Evolutionary conservation across 2,329 filamentous ascomycete genomes (phyloP).

Genomic region (Tolypocladium tundrense): DNA sequence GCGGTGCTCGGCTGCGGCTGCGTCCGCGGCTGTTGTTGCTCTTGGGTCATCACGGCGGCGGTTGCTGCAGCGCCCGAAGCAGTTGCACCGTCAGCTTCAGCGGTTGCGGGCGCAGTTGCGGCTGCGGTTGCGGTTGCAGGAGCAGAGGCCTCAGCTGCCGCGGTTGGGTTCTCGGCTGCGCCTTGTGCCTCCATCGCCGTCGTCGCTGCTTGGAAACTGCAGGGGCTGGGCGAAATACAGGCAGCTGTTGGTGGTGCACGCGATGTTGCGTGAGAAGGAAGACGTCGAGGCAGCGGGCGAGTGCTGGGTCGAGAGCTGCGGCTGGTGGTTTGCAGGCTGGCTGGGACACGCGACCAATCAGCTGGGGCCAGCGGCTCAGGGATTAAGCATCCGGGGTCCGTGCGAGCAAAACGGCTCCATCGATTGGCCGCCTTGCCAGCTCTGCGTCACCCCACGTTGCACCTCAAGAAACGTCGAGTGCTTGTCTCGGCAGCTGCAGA

Average conservation of each 20-base stretch:
- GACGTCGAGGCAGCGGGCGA: neutral
- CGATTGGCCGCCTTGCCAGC: neutral
- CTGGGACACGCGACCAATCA: neutral
- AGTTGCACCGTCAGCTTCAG: conserved; percentile 1
- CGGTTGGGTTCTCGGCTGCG: neutral
- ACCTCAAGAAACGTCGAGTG: neutral
- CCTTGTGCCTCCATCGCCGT: neutral
- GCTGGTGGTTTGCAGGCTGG: neutral
- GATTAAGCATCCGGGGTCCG: neutral
- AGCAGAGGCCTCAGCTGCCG: neutral
- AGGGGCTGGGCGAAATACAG: neutral
- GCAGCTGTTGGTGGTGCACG: neutral
- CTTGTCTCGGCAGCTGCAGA: neutral
- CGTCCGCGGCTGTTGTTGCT: conserved; percentile 6
- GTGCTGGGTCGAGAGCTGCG: neutral
- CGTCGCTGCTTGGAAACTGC: neutral
- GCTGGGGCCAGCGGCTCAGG: neutral
- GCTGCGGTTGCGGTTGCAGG: neutral
- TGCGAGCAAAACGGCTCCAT: neutral
- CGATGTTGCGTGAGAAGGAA: neutral
- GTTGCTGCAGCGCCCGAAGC: neutral
- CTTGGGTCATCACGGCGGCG: neutral
- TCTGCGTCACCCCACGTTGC: neutral
- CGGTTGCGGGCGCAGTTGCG: neutral
- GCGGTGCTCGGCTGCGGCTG: conserved; percentile 5